These are phyloP conservation scores for Hypholoma fasciculare DNA, from an alignment of 768 basidiomycete genomes.

Conservation along the genomic window DNA sequence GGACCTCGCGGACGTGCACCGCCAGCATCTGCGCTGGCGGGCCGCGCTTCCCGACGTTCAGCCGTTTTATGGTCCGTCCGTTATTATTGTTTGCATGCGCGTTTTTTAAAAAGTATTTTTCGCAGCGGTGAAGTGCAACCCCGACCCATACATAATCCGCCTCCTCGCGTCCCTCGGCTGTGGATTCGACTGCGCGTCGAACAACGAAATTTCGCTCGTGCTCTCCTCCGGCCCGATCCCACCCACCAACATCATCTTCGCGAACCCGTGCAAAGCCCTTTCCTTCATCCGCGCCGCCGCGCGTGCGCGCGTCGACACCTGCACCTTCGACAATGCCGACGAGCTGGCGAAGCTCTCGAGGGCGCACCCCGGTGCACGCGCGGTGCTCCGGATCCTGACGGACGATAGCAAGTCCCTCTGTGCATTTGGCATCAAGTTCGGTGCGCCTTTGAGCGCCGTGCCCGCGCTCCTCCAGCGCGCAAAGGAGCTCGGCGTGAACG, in stretches of 20 bases:
- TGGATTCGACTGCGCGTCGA: constrained; percentile 97
- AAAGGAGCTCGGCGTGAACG: constrained; percentile 74
- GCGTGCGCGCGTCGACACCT: constrained; percentile 77
- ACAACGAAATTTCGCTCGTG: constrained; percentile 86
- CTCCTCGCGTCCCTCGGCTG: constrained; percentile 87
- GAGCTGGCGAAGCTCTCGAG: constrained; percentile 93
- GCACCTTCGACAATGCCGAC: constrained; percentile 99
- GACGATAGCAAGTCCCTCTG: constrained; percentile 96
- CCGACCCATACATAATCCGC: constrained; percentile 91
- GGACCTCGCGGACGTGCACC: constrained; percentile 86
- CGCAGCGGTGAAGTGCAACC: constrained; percentile 96
- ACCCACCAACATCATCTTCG: constrained; percentile 89
- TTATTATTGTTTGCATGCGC: constrained; percentile 8
- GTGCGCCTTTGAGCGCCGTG: constrained; percentile 83
- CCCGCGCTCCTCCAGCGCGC: constrained; percentile 81
- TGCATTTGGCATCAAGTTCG: constrained; percentile 92
- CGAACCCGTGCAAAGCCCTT: constrained; percentile 97
- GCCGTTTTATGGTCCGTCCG: constrained; percentile 84
- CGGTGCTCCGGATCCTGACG: constrained; percentile 94
- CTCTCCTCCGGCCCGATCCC: constrained; percentile 72
- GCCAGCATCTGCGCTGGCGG: constrained; percentile 83
- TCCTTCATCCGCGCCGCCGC: constrained; percentile 90
- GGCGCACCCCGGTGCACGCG: constrained; percentile 75
- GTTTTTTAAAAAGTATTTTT: constrained; percentile 25
- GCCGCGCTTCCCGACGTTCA: constrained; percentile 79